Evolutionary conservation across 768 basidiomycete genomes (phyloP), one percentile per base, ranked within the genome.

Genomic region (Kwoniella sp.): DNA sequence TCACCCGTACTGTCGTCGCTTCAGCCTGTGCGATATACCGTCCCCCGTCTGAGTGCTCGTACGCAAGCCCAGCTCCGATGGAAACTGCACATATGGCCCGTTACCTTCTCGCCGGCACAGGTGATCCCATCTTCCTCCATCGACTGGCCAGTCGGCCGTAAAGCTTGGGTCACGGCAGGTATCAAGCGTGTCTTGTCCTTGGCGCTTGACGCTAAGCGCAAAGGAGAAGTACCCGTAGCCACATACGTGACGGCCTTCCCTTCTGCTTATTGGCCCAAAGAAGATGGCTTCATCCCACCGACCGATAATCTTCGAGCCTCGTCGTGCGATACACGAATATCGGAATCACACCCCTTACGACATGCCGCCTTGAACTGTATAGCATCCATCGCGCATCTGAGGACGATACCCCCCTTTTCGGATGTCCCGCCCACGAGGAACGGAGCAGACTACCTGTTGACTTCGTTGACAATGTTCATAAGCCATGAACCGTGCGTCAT

Each of bases 401-500:
- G 81, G 12, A 80, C 79, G 2, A 63, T 71, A 11, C 75, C 79
- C 15, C 80, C 80, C 1, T 79, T 78, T 52, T 69, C 73, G 26
- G 68, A 72, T 17, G 69, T 73, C 7, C 54, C 64, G 22, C 77
- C 79, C 1, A 75, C 76, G 4, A 54, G 79, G n/a, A 92, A 91
- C 70, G 89, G 91, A 15, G 82, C 88, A 1, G 89, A 90, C 74
- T 99, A 99, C 81, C 88, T 97, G 50, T 84, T 98, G 26, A 97
- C 93, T 0, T 87, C 88, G 1, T 85, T 88, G 20, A 87, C 88
- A 0, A 83, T 97, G 26, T 98, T 98, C 83, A 86, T 87, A 58
- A 92, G 92, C 11, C 95, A 99, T 81, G 96, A 99, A 73, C 96
- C 96, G 0, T 99, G 96, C 72, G 86, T 99, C 62, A 93, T 98